Conservation (phyloP, 306 rosid species). For the Adenanthera pavonina region DNA sequence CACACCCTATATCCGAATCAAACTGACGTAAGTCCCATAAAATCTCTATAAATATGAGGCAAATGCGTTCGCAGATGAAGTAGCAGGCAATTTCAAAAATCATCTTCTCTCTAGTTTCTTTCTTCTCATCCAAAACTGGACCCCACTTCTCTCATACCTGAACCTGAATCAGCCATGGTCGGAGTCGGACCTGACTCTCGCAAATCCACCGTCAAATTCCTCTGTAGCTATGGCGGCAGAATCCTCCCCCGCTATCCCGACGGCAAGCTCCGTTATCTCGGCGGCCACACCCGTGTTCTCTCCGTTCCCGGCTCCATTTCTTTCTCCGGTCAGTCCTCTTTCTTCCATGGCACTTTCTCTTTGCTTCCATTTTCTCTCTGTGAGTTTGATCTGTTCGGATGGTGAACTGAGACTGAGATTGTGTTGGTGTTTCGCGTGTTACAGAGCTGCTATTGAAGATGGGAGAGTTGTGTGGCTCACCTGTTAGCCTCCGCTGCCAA, state of each 20-base stretch:
- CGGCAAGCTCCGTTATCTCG: conserved; percentile 72
- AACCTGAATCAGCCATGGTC: neutral
- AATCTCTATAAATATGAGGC: conserved; percentile 50
- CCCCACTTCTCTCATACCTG: neutral
- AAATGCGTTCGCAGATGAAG: conserved; percentile 33
- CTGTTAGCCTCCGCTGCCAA: conserved; percentile 73
- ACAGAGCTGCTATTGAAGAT: conserved; percentile 69
- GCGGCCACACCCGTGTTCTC: conserved; percentile 76
- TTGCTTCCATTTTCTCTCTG: neutral
- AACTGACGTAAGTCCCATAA: neutral
- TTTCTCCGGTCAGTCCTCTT: conserved; percentile 60
- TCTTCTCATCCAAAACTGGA: neutral
- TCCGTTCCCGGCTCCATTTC: conserved; percentile 59
- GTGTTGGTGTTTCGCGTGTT: conserved; percentile 12
- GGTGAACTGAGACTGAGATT: conserved; percentile 14
- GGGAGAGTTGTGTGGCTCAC: conserved; percentile 51
- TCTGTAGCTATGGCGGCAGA: conserved; percentile 77
- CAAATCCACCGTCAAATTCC: conserved; percentile 54
- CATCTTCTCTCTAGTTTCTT: conserved; percentile 15
- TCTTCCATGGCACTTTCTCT: neutral
- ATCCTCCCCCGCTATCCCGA: conserved; percentile 75
- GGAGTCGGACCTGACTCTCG: neutral
- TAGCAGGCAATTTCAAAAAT: conserved; percentile 18
- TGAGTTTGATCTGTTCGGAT: neutral
- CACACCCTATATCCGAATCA: too few species aligned